Evolutionary conservation across 2,329 filamentous ascomycete genomes (phyloP), one percentile per base, ranked within the genome.

Genomic region (Byssothecium circinans): DNA sequence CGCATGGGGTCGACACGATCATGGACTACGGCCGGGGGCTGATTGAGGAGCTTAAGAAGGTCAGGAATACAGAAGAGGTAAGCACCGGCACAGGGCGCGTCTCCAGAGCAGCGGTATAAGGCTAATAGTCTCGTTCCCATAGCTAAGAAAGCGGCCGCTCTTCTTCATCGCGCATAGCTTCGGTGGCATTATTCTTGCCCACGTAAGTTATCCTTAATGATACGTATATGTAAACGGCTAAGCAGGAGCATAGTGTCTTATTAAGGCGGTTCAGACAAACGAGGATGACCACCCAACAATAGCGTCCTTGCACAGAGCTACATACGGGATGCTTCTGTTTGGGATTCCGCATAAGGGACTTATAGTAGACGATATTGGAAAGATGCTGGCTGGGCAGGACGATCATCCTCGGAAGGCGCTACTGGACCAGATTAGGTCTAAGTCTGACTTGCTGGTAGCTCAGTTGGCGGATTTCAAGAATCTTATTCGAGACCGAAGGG

Each of bases 391-490:
- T 22, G 41, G 22, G 3, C 19, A 41, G 29, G n/a, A n/a, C n/a
- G 22, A 45, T n/a, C 42, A 50, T 23, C 44, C 41, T 22, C 45
- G 49, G 17, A 37, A 23, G 27, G 32, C 23, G 12, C 29, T 52
- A 18, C 45, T 52, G 14, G 17, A 32, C 6, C 34, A 52, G 30
- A 48, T 52, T 23, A 25, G 18, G 14, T 11, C 2, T 1, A 45
- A 52, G 41, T 48, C 45, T 36, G 17, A 37, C 12, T 17, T 48
- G 14, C 54, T 67, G 1, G 33, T 35, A 12, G 39, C 38, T 34
- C 62, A 65, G 22, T 45, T 65, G 2, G 46, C 30, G 0, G 54
- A 61, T 29, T 68, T 68, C 38, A 64, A 56, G 38, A 61, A 68
- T 36, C 33, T 65, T 37, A 53, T 64, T 29, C 45, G 54, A 14